phyloP scores from a whole-genome alignment of 139 green algal genomes.

The Chlamydomonas sp. region DNA sequence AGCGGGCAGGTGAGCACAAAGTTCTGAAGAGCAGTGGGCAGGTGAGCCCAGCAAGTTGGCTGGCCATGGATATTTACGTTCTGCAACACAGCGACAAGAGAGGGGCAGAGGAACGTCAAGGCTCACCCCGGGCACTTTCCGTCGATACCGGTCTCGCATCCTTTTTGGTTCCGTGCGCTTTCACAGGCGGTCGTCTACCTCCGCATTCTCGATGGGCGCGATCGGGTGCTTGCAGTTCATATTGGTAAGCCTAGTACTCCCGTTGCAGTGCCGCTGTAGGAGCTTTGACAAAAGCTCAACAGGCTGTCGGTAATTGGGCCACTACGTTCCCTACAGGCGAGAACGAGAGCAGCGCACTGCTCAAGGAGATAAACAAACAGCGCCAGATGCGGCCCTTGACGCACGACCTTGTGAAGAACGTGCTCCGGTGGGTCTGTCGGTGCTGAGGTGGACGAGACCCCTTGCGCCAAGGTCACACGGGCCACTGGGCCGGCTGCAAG shows the following conservation, averaged over 20 bases:
- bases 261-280: background rate
- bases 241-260: slow-evolving; percentile 32
- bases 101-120: too few species aligned
- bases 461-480: too few species aligned
- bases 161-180: background rate
- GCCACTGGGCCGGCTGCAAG: too few species aligned
- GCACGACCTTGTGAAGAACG: slow-evolving; percentile 69
- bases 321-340: slow-evolving; percentile 37
- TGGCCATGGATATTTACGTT: background rate
- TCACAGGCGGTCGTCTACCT: slow-evolving; percentile 47
- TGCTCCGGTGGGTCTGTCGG: slow-evolving; percentile 31
- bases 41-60: slow-evolving; percentile 29
- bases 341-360: slow-evolving; percentile 57
- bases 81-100: background rate
- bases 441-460: too few species aligned
- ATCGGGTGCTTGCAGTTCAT: slow-evolving; percentile 46
- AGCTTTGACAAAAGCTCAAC: background rate
- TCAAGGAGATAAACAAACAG: slow-evolving; percentile 61
- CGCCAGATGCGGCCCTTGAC: slow-evolving; percentile 60
- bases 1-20: slow-evolving; percentile 1
- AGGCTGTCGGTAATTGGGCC: background rate
- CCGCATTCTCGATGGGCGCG: slow-evolving; percentile 39
- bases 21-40: background rate
- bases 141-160: background rate
- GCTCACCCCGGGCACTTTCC: too few species aligned